Evolutionary conservation across 352 stramenopile species (phyloP).

Genomic region (Phytophthora citricola): DNA sequence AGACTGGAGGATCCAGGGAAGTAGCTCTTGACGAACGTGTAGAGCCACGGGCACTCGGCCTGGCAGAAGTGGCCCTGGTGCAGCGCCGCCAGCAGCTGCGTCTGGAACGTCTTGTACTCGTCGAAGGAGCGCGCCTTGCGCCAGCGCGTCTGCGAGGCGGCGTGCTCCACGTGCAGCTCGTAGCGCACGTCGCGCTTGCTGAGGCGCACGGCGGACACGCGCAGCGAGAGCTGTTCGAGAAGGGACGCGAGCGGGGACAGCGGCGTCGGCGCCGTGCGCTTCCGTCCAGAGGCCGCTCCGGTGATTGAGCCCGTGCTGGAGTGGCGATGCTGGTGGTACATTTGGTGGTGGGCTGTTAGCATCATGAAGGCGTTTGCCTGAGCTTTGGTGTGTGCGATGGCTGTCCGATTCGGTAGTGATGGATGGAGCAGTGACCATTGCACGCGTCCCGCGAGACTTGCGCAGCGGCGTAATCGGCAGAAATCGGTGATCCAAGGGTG

Average conservation of each 20-base stretch:
- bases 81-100: neutral
- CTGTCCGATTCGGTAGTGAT: slow-evolving; percentile 1
- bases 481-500: neutral
- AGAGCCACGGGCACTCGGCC: slow-evolving; percentile 1
- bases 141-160: neutral
- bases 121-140: slow-evolving; percentile 1
- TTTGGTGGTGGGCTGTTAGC: slow-evolving; percentile 3
- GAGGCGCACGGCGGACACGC: slow-evolving; percentile 13
- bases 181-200: slow-evolving; percentile 25
- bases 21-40: slow-evolving; percentile 1
- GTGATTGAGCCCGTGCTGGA: neutral
- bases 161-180: slow-evolving; percentile 7
- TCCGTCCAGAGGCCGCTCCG: neutral
- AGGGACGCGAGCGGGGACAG: slow-evolving; percentile 5
- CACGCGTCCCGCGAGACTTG: neutral
- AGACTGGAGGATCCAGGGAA: neutral
- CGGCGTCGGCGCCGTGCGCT: neutral
- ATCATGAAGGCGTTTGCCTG: neutral
- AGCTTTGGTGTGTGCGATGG: neutral
- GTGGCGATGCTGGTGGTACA: slow-evolving; percentile 5
- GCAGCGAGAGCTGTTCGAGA: slow-evolving; percentile 30
- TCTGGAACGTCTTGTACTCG: slow-evolving; percentile 1
- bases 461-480: neutral
- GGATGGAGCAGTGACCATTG: neutral
- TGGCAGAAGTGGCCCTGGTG: slow-evolving; percentile 1